These are phyloP conservation scores for Prunus armeniaca DNA, from an alignment of 306 rosid genomes.

Conservation along the genomic window DNA sequence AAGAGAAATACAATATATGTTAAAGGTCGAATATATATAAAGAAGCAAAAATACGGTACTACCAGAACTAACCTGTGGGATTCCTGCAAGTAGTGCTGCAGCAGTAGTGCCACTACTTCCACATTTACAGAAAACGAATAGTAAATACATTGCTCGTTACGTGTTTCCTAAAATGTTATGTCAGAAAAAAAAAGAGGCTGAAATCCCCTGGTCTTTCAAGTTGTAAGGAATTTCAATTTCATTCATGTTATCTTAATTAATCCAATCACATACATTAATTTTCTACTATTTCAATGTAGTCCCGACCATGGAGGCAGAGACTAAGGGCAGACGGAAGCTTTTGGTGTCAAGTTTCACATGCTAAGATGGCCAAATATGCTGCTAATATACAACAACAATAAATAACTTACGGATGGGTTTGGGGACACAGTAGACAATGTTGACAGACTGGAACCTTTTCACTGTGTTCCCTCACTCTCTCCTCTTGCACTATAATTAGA, in stretches of 20 bases:
- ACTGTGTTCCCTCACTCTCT: not conserved
- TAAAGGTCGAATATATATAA: not conserved
- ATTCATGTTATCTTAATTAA: not conserved
- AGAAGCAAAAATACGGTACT: not conserved
- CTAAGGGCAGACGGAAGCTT: not conserved
- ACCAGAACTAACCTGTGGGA: conserved; percentile 65
- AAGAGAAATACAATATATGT: not conserved
- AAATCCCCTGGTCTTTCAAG: not conserved
- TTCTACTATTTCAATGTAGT: not conserved
- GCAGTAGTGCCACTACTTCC: conserved; percentile 76
- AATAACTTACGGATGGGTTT: not conserved
- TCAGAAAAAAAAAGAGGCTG: not conserved
- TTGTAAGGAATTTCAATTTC: not conserved
- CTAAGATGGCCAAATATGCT: not conserved
- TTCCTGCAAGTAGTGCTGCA: conserved; percentile 70
- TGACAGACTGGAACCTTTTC: not conserved
- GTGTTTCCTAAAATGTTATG: conserved; percentile 4
- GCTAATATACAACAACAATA: not conserved
- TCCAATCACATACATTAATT: not conserved
- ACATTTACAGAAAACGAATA: conserved; percentile 9
- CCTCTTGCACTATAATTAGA: not conserved
- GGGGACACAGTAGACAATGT: not conserved
- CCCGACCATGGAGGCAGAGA: not conserved
- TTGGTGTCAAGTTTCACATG: not conserved
- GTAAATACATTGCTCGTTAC: conserved; percentile 19